Evolutionary conservation across 305 asterid genomes (phyloP).

Genomic region (Fraxinus floribunda): DNA sequence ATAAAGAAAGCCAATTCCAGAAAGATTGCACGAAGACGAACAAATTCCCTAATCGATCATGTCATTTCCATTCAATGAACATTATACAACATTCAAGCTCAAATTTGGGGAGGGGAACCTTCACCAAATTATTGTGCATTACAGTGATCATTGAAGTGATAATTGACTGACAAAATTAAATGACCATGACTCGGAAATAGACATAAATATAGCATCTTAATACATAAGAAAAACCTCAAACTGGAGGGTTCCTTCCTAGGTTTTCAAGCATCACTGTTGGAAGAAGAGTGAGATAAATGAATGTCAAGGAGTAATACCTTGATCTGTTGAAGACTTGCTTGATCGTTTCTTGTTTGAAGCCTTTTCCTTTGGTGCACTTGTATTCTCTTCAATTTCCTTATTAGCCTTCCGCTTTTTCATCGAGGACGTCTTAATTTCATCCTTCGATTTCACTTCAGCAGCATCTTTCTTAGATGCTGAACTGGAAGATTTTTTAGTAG

Average conservation of each 20-base stretch:
- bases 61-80: not conserved
- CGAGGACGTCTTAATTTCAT: constrained; percentile 36
- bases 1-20: not conserved
- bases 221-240: not conserved
- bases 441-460: constrained; percentile 44
- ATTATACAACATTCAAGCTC: not conserved
- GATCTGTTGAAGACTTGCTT: constrained; percentile 52
- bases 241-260: not conserved
- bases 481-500: constrained; percentile 47
- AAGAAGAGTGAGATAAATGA: not conserved
- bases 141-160: not conserved
- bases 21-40: not conserved
- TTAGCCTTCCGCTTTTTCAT: constrained; percentile 59
- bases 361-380: constrained; percentile 40
- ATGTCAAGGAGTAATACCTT: constrained; percentile 39
- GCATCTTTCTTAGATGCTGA: constrained; percentile 50
- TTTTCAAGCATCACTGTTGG: not conserved
- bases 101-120: not conserved
- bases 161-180: not conserved
- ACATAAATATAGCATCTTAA: not conserved
- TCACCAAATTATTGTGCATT: not conserved
- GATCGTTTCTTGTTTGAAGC: constrained; percentile 56
- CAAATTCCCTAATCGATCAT: not conserved
- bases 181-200: not conserved
- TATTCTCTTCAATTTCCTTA: constrained; percentile 44